These are phyloP conservation scores for Alternaria gansuensis DNA, from an alignment of 2,329 filamentous ascomycete genomes.

Conservation along the genomic window DNA sequence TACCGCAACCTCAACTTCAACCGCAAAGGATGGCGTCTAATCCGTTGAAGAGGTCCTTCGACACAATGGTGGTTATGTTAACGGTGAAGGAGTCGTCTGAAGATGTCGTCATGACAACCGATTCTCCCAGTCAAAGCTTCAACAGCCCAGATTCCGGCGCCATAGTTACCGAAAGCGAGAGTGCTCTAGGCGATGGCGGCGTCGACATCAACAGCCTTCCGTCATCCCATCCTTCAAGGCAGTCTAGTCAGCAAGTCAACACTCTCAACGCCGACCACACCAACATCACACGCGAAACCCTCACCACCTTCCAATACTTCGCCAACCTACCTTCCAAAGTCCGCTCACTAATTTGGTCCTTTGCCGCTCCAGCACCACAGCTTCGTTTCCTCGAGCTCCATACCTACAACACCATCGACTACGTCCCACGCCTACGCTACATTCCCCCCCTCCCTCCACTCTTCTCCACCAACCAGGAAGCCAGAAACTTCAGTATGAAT, in stretches of 20 bases:
- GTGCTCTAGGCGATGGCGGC: neutral
- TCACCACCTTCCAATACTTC: slow-evolving; percentile 9
- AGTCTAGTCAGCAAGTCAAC: neutral
- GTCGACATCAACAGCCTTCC: neutral
- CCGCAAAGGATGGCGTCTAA: neutral
- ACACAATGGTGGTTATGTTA: slow-evolving; percentile 5
- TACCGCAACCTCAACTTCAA: neutral
- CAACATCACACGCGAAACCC: neutral
- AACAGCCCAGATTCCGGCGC: neutral
- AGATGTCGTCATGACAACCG: slow-evolving; percentile 5
- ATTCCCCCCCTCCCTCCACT: slow-evolving; percentile 22
- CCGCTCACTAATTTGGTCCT: slow-evolving; percentile 15
- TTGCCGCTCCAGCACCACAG: slow-evolving; percentile 19
- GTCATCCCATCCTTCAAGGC: neutral
- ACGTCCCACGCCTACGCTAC: slow-evolving; percentile 19
- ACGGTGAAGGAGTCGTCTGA: neutral
- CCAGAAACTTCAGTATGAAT: slow-evolving; percentile 18
- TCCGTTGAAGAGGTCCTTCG: neutral
- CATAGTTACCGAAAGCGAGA: slow-evolving; percentile 3
- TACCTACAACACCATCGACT: slow-evolving; percentile 18
- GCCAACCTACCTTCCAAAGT: slow-evolving; percentile 3
- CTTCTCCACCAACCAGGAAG: slow-evolving; percentile 19
- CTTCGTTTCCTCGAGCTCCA: slow-evolving; percentile 29
- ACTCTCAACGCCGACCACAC: neutral
- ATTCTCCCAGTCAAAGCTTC: slow-evolving; percentile 7